Evolutionary conservation across 2,329 filamentous ascomycete genomes (phyloP), one percentile per base, ranked within the genome.

Genomic region (Xylariaceae sp.): DNA sequence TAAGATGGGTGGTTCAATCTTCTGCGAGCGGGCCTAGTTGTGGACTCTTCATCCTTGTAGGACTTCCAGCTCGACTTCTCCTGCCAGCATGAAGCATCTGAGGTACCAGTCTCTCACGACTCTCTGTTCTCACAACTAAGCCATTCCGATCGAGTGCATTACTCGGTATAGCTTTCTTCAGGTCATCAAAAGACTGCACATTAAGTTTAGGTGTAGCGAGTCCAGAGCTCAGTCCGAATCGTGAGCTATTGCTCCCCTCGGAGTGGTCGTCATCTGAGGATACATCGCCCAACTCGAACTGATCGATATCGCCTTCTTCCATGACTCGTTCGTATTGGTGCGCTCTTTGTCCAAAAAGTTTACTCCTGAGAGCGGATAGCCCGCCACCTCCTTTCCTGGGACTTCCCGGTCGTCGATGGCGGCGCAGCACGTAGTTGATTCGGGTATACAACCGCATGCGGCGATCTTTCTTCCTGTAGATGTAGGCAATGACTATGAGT

Each of bases 41-140:
- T 1, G 79, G 76, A 49, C 77, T 82, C 62, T 82, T 83, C 50
- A 75, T 55, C 55, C 80, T 69, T 8, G 80, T 82, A 7, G 77
- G 79, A 56, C 79, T 82, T 17, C 68, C 72, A 14, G 75, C 70
- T 45, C 78, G 70, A 64, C 78, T 81, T 62, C 78, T 70, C 64
- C 79, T 65, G 20, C 79, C 79, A 2, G 76, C 76, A 40, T 71
- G 76, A 49, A 79, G 63, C 67, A 77, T 73, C 46, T 76, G 74
- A 12, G 79, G 76, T 14, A 77, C 74, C 29, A 96, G 67, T 47
- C 88, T 76, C 62, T 97, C 93, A 42, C 89, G 76, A 62, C 89
- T 95, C 62, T 96, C 92, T 0, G 88, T 94, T 55, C 92, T 74
- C 2, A 89, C 79, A 43, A 88, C 83, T 52, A 96, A 64, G 2